Evolutionary conservation across 1,139 yeast species (phyloP).

Genomic region (Nakaseomyces kungkrabaensis): DNA sequence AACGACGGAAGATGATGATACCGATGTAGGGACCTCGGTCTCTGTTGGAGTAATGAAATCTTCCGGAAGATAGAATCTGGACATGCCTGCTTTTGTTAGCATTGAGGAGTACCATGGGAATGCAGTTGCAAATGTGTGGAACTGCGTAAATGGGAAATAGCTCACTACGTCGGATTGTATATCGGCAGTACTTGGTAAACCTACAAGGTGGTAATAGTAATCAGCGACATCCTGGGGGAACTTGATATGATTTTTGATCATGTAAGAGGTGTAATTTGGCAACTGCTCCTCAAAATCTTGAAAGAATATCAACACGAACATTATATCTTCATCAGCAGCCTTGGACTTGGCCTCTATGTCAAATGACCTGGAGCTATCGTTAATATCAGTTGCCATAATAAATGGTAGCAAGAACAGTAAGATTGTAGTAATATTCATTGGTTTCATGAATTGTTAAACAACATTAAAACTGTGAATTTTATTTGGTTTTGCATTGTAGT

Average conservation of each 20-base stretch:
- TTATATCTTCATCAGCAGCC: conserved; percentile 28
- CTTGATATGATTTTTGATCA: conserved; percentile 22
- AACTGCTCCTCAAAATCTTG: conserved; percentile 25
- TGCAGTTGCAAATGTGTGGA: conserved; percentile 33
- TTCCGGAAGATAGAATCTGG: conserved; percentile 33
- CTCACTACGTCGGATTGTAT: conserved; percentile 28
- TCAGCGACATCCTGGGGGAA: conserved; percentile 27
- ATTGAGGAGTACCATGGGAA: conserved; percentile 38
- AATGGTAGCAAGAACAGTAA: background rate
- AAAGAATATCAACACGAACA: conserved; percentile 26
- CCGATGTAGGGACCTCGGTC: background rate
- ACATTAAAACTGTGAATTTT: no score
- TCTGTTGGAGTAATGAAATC: conserved; percentile 24
- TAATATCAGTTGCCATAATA: no score
- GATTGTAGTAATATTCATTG: background rate
- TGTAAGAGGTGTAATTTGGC: conserved; percentile 27
- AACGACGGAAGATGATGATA: no score
- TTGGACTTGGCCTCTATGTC: conserved; percentile 6
- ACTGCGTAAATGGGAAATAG: conserved; percentile 36
- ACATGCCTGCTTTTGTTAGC: conserved; percentile 26
- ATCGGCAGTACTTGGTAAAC: conserved; percentile 14
- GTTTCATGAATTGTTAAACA: no score
- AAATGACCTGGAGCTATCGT: background rate
- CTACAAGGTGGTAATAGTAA: conserved; percentile 19
- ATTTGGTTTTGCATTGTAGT: no score